Evolutionary conservation across 352 stramenopile species (phyloP), one percentile per base, ranked within the genome.

Genomic region (Elongisporangium prolatum): DNA sequence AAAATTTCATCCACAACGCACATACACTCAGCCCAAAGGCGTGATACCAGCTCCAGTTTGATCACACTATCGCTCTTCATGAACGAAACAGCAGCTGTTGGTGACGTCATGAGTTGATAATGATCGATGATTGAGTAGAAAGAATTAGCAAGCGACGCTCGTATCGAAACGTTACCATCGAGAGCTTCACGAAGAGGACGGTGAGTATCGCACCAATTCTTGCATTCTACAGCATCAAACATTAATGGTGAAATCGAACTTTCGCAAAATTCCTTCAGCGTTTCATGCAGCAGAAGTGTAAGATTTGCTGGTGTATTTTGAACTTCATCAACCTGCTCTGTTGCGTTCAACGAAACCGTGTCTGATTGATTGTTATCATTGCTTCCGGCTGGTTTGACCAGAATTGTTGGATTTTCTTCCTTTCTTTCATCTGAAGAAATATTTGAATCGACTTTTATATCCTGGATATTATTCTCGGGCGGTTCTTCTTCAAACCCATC

Each of bases 61-160:
- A 56, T 52, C 13, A 60, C 73, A 13, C 62, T 48, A 6, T 69
- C 67, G 38, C 64, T 72, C 40, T 13, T 48, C n/a, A 75, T 44
- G 50, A 68, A 44, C n/a, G 54, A 63, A 52, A 55, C 17, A 54
- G 68, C n/a, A 57, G 56, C 50, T 60, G 53, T 38, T 54, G 61
- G 50, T 9, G 59, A 52, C 17, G 64, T 53, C 25, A 48, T 54
- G 28, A 82, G 54, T 8, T 67, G 51, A 21, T 72, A 77, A 21
- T 71, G 63, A 16, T 69, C 60, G 16, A 82, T 48, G 44, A 73
- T 64, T 4, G 50, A 65, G 5, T 69, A 67, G 22, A 76, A 61
- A 4, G 73, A 82, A 21, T 49, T 48, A 13, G 61, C 34, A 44
- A 44, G 34, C 11, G 34, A 17, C 5, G 34, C 1, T 16, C 11